phyloP scores from a whole-genome alignment of 148 eudicot genomes.

The Linanthus parryae region DNA sequence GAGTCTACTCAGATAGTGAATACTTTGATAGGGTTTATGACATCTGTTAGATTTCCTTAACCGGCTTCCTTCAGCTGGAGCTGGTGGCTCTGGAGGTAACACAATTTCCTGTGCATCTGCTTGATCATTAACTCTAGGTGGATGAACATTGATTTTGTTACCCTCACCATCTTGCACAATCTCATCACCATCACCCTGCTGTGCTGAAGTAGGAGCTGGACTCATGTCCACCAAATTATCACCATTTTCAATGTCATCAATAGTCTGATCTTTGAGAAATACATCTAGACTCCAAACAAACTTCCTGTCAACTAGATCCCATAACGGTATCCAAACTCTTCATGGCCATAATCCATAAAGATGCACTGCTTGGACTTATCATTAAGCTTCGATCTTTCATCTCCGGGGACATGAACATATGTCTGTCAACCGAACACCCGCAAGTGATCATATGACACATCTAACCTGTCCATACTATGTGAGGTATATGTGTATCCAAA shows the following conservation, averaged over 20 bases:
- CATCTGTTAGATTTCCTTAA: too few species aligned
- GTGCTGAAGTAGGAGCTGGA: too few species aligned
- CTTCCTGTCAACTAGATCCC: background rate
- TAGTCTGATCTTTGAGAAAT: constrained; percentile 2
- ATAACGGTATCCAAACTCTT: constrained; percentile 2
- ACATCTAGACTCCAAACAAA: background rate
- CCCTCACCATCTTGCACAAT: background rate
- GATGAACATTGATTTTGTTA: background rate
- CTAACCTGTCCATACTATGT: background rate
- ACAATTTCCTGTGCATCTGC: too few species aligned
- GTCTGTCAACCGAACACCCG: constrained; percentile 14
- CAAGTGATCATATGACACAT: constrained; percentile 9
- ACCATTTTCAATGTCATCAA: background rate
- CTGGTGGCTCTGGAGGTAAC: too few species aligned
- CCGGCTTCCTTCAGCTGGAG: too few species aligned
- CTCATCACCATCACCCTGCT: background rate
- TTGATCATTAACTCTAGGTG: constrained; percentile 1
- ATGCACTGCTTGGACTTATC: constrained; percentile 9
- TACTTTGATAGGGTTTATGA: too few species aligned
- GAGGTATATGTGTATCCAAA: background rate
- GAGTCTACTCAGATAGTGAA: too few species aligned
- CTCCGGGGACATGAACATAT: constrained; percentile 13
- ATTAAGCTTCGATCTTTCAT: constrained; percentile 16
- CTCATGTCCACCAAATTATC: background rate
- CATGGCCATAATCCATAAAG: constrained; percentile 9